Conservation (phyloP, 768 basidiomycete genomes). For the Suillus alpinus region DNA sequence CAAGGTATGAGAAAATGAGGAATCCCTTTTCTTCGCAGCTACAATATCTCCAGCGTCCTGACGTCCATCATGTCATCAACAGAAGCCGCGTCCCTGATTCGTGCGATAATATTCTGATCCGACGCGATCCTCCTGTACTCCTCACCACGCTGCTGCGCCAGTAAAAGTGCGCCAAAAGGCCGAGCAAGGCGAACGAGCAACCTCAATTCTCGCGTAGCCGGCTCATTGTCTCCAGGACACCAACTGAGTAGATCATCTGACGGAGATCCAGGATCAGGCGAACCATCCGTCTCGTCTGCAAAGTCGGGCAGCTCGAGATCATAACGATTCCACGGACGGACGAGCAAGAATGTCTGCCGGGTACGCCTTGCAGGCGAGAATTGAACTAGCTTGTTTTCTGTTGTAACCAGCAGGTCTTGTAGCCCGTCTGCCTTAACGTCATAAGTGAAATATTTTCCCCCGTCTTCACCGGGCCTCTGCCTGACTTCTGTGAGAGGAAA, state of each 20-base stretch:
- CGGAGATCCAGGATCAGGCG: too few species aligned
- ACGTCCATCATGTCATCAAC: neutral
- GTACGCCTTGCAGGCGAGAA: too few species aligned
- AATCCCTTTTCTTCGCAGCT: neutral
- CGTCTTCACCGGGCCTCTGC: too few species aligned
- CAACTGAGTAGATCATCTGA: neutral
- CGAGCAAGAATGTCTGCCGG: too few species aligned
- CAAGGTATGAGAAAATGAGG: neutral
- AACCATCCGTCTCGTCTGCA: too few species aligned
- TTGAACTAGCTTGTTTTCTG: too few species aligned
- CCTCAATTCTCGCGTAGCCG: neutral
- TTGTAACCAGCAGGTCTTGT: too few species aligned
- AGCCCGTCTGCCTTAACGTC: too few species aligned
- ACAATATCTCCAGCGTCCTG: neutral
- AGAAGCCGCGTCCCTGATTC: neutral
- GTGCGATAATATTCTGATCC: neutral
- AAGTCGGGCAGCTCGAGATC: too few species aligned
- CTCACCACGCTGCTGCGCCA: neutral
- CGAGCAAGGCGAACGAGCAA: neutral
- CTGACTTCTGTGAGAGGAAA: too few species aligned
- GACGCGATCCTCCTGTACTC: neutral
- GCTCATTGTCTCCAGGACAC: neutral
- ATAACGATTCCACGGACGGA: too few species aligned
- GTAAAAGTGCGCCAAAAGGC: neutral
- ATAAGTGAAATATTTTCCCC: too few species aligned